Evolutionary conservation across 2,329 filamentous ascomycete genomes (phyloP).

Genomic region (Curvularia sp.): DNA sequence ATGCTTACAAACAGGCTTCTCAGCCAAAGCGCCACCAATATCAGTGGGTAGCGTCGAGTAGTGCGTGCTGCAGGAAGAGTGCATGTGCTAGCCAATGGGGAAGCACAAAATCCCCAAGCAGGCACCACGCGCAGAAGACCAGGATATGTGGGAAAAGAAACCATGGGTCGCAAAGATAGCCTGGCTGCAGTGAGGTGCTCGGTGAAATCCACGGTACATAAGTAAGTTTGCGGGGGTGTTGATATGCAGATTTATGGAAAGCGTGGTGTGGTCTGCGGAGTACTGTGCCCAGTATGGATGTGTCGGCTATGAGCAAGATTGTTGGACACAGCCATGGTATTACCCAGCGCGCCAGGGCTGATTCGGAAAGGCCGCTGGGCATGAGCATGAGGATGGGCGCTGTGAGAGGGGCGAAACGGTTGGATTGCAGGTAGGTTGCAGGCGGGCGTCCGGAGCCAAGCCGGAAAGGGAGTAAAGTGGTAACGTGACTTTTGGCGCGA

Average conservation of each 20-base stretch:
- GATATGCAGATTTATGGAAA: not conserved
- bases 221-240: not conserved
- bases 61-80: not conserved
- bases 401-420: constrained; percentile 15
- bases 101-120: not conserved
- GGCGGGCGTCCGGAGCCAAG: constrained; percentile 6
- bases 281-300: not conserved
- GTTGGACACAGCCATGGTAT: not conserved
- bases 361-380: constrained; percentile 1
- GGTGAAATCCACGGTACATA: not conserved
- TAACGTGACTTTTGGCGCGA: constrained; percentile 25
- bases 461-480: constrained; percentile 15
- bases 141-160: constrained; percentile 2
- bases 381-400: not conserved
- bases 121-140: not conserved
- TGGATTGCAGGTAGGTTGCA: constrained; percentile 12
- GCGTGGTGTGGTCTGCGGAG: not conserved
- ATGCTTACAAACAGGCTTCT: not conserved
- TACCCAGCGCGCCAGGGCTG: not conserved
- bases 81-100: not conserved
- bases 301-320: not conserved
- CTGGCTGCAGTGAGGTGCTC: not conserved
- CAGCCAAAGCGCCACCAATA: not conserved
- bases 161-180: not conserved
- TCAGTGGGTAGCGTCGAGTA: not conserved